These are phyloP conservation scores for Zopfochytrium polystomum DNA, from an alignment of 371 early-diverging fungal genomes.

Conservation along the genomic window DNA sequence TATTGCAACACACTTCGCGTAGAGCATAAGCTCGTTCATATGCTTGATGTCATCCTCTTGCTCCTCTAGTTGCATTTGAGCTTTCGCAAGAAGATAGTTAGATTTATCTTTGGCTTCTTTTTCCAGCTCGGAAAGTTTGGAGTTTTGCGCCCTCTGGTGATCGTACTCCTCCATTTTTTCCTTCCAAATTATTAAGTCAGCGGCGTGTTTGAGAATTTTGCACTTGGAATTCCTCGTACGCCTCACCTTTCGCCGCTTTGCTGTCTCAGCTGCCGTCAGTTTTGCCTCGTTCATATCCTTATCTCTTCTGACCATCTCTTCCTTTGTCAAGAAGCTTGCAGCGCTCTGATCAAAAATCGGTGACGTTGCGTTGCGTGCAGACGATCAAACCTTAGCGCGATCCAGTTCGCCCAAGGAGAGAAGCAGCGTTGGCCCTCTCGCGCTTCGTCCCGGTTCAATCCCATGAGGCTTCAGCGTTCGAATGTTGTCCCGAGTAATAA, in stretches of 20 bases:
- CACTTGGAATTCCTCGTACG: no score
- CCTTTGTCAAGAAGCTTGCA: constrained; percentile 31
- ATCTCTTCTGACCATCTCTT: constrained; percentile 33
- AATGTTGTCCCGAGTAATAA: constrained; percentile 55
- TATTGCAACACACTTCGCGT: constrained; percentile 60
- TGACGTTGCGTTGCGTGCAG: background rate
- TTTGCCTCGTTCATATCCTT: constrained; percentile 29
- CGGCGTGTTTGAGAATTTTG: background rate
- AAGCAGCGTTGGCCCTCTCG: constrained; percentile 25
- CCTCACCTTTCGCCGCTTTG: constrained; percentile 41
- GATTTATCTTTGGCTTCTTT: constrained; percentile 49
- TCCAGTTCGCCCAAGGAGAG: constrained; percentile 26
- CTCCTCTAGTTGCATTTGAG: constrained; percentile 54
- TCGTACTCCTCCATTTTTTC: constrained; percentile 52
- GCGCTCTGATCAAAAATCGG: constrained; percentile 18
- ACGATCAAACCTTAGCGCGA: constrained; percentile 31
- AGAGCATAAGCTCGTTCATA: constrained; percentile 58
- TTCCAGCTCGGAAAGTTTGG: constrained; percentile 46
- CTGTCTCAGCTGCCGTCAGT: constrained; percentile 34
- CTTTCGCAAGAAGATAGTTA: constrained; percentile 52
- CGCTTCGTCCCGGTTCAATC: constrained; percentile 8
- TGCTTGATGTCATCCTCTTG: constrained; percentile 61
- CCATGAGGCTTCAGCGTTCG: constrained; percentile 47
- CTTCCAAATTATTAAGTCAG: constrained; percentile 9
- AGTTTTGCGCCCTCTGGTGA: constrained; percentile 39